Base-by-base conservation (phyloP, 2,329 filamentous ascomycete species). In the Talaromyces sp. region DNA sequence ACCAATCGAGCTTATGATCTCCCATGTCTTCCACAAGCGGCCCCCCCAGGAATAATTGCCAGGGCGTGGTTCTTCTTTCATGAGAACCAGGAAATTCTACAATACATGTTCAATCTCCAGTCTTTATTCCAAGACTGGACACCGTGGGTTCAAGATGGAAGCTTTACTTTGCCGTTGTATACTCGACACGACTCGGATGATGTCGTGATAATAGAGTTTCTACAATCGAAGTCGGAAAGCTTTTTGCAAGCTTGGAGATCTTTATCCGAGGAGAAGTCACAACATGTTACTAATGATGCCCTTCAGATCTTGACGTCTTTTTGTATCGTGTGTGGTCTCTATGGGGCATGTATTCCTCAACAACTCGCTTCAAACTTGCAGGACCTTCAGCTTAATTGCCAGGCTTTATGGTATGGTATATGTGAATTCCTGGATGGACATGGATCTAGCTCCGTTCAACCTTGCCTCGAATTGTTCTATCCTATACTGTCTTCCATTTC, bases 1-100 rank as follows among this genome's bases (percentile, higher is more conserved):
- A 85, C 88, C 33, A 89, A 89, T 55, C 73, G 77, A 35, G 52
- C 70, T 4, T 67, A 71, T 27, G 56, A 65, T 36, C 35, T 60
- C 19, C 55, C 68, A 9, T 51, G 51, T 19, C 33, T 51, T 33
- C 60, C 55, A 29, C 60, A 60, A 46, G 57, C 57, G 46, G 70
- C 67, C 5, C 61, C 67, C 19, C 54, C 61, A 9, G 65, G 70
- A 10, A 51, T 60, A 9, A 62, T 76, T 41, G 63, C 63, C 3
- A 70, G 57, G 59, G 70, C 74, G 17, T 80, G 76, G 71, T 63
- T 76, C 13, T 70, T 71, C 49, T 70, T 71, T 36, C 57, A 67
- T 27, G 66, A 71, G 16, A 74, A 79, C 51, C 63, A 66, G 14
- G 62, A 71, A 4, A 65, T 84, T 6, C 64, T 79, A 29, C 65